These are phyloP conservation scores for Kregervanrija delftensis DNA, from an alignment of 805 yeast genomes.

Conservation along the genomic window DNA sequence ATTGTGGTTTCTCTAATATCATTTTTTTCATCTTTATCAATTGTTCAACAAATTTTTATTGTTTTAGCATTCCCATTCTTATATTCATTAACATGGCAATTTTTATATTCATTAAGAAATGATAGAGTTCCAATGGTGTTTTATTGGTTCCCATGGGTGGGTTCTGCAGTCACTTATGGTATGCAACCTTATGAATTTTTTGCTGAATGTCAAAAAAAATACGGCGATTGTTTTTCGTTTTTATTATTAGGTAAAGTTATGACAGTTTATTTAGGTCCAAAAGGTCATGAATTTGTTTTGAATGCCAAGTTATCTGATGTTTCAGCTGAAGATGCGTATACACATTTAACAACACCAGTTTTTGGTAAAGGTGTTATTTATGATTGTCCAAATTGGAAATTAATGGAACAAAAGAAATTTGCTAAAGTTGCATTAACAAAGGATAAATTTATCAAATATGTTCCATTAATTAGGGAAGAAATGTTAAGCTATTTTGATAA, in stretches of 20 bases:
- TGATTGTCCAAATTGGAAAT: constrained; percentile 87
- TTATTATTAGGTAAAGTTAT: constrained; percentile 81
- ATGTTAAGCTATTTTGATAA: constrained; percentile 54
- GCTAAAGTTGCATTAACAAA: constrained; percentile 84
- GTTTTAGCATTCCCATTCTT: constrained; percentile 49
- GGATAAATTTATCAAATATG: constrained; percentile 78
- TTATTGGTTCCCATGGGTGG: constrained; percentile 93
- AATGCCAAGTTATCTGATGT: constrained; percentile 87
- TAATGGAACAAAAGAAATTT: constrained; percentile 98
- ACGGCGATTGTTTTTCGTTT: constrained; percentile 93
- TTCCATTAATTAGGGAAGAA: constrained; percentile 83
- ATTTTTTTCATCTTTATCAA: constrained; percentile 15
- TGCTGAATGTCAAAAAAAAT: constrained; percentile 63
- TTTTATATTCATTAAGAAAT: constrained; percentile 59
- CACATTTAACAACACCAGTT: constrained; percentile 97
- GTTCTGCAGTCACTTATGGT: constrained; percentile 85
- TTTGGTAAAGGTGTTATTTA: constrained; percentile 97
- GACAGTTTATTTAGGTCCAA: constrained; percentile 96
- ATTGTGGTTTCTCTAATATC: constrained; percentile 2
- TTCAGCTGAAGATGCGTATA: constrained; percentile 93
- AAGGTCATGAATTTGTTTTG: constrained; percentile 94
- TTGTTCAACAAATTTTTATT: constrained; percentile 25
- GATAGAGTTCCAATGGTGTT: constrained; percentile 89
- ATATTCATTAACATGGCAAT: constrained; percentile 61
- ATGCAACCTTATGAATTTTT: constrained; percentile 92